Evolutionary conservation across 2,329 filamentous ascomycete genomes (phyloP).

Genomic region (Alternaria brassicae): DNA sequence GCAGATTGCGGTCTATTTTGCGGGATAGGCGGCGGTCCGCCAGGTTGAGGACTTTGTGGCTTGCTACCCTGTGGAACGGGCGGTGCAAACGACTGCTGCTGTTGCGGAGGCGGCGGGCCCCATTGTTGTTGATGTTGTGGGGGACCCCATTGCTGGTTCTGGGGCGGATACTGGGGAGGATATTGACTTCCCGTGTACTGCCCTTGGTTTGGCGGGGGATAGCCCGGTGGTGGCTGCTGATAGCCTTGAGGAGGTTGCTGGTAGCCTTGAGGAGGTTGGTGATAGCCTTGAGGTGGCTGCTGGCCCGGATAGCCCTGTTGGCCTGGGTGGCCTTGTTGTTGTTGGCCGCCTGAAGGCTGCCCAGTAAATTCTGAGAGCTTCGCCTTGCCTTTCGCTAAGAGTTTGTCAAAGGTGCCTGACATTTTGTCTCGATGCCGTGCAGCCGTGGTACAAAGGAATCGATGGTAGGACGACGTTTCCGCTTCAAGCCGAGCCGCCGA

Average conservation of each 20-base stretch:
- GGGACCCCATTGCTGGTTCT: constrained; percentile 26
- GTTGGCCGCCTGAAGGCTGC: constrained; percentile 29
- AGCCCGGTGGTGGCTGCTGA: constrained; percentile 14
- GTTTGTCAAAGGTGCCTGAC: constrained; percentile 42
- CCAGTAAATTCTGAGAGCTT: constrained; percentile 45
- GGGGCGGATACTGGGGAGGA: constrained; percentile 29
- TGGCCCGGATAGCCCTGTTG: constrained; percentile 27
- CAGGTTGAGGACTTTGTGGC: constrained; percentile 34
- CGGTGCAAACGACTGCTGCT: constrained; percentile 36
- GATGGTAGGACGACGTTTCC: constrained; percentile 8
- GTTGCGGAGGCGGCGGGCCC: constrained; percentile 34
- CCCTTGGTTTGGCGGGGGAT: constrained; percentile 14
- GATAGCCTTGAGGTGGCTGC: constrained; percentile 13
- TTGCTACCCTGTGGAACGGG: constrained; percentile 44
- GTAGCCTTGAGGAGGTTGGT: constrained; percentile 17
- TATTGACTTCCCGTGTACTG: constrained; percentile 32
- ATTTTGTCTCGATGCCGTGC: constrained; percentile 24
- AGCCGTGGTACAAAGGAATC: constrained; percentile 1
- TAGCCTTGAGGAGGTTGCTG: constrained; percentile 30
- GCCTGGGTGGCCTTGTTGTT: constrained; percentile 29
- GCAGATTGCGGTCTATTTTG: constrained; percentile 37
- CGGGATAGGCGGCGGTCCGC: constrained; percentile 32
- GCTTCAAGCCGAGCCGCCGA: constrained; percentile 15
- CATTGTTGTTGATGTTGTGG: constrained; percentile 27
- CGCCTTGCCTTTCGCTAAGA: constrained; percentile 48